phyloP scores from a whole-genome alignment of 345 rosid genomes.

The Linum trigynum region DNA sequence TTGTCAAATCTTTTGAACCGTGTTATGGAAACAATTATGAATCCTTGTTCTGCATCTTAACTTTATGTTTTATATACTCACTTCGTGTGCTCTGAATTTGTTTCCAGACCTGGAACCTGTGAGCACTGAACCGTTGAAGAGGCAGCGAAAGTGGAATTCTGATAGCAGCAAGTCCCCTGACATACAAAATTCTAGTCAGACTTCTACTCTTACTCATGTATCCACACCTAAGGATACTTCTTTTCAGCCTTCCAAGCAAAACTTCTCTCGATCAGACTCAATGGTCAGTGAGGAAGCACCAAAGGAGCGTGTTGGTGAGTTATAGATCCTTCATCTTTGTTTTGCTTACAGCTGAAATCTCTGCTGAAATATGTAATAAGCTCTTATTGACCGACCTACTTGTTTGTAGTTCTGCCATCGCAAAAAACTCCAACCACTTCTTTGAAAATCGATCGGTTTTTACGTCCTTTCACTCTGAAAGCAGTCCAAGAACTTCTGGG shows the following conservation, averaged over 20 bases:
- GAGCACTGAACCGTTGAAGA: constrained; percentile 59
- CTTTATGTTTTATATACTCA: neutral
- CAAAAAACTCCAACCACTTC: constrained; percentile 69
- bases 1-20: neutral
- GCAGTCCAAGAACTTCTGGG: constrained; percentile 97
- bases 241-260: constrained; percentile 36
- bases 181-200: constrained; percentile 34
- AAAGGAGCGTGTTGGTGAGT: constrained; percentile 86
- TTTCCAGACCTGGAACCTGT: constrained; percentile 60
- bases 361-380: neutral
- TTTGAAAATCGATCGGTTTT: constrained; percentile 75
- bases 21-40: neutral
- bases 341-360: neutral
- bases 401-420: constrained; percentile 71
- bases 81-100: neutral
- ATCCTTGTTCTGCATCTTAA: neutral
- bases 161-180: constrained; percentile 54
- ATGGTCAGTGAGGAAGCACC: constrained; percentile 50
- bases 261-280: constrained; percentile 59
- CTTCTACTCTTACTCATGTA: constrained; percentile 23
- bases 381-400: constrained; percentile 8
- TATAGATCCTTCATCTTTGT: neutral
- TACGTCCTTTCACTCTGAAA: constrained; percentile 92
- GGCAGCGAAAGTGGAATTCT: constrained; percentile 88
- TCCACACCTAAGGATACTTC: constrained; percentile 45